phyloP scores from a whole-genome alignment of 257 asterid species.

The Lantana camara region DNA sequence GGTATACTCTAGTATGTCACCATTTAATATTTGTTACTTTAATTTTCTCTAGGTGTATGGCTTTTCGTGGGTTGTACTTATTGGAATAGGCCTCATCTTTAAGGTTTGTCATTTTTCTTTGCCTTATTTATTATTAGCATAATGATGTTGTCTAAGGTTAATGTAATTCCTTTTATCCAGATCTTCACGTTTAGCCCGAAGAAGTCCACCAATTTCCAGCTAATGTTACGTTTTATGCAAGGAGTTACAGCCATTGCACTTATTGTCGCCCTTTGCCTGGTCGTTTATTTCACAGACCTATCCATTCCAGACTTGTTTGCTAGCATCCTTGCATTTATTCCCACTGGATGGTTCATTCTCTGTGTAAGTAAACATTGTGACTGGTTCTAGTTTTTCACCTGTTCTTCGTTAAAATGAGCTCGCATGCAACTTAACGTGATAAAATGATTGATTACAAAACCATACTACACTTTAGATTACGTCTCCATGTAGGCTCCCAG shows the following conservation, averaged over 20 bases:
- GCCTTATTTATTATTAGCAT: slow-evolving; percentile 3
- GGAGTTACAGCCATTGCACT: slow-evolving; percentile 86
- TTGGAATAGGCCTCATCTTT: slow-evolving; percentile 76
- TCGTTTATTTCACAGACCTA: slow-evolving; percentile 63
- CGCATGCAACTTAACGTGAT: neutral
- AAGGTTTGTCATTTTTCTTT: slow-evolving; percentile 57
- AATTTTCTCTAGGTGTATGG: slow-evolving; percentile 69
- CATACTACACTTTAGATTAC: neutral
- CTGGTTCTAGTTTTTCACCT: slow-evolving; percentile 16
- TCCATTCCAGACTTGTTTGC: slow-evolving; percentile 86
- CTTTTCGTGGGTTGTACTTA: slow-evolving; percentile 89
- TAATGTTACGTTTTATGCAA: slow-evolving; percentile 91
- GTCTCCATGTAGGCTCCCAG: neutral
- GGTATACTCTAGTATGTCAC: neutral
- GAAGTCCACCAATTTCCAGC: slow-evolving; percentile 82
- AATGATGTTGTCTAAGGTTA: neutral
- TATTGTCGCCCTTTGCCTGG: slow-evolving; percentile 75
- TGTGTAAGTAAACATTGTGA: slow-evolving; percentile 58
- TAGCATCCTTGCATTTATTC: slow-evolving; percentile 91
- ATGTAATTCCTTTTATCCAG: slow-evolving; percentile 42
- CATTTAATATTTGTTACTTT: slow-evolving; percentile 18
- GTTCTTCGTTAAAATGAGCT: neutral
- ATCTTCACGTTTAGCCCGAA: slow-evolving; percentile 82
- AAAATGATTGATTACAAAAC: neutral
- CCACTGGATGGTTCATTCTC: slow-evolving; percentile 92